Conservation (phyloP, 2,329 filamentous ascomycete species). For the Peltaster fructicola region DNA sequence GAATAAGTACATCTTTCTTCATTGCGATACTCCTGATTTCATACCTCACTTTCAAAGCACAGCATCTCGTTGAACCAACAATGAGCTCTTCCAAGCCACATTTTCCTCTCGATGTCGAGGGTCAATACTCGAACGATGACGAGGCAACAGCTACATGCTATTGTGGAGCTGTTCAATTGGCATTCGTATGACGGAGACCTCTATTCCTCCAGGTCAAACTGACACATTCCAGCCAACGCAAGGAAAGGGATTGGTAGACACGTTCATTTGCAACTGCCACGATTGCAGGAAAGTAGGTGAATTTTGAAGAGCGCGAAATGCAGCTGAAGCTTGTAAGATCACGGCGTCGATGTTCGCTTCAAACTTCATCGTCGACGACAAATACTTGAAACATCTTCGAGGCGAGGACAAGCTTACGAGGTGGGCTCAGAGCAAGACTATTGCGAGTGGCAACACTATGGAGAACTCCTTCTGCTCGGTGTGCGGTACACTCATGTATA, state of each 20-base stretch:
- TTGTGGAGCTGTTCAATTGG: constrained; percentile 38
- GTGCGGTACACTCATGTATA: constrained; percentile 45
- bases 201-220: constrained; percentile 1
- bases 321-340: constrained; percentile 42
- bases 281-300: constrained; percentile 31
- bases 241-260: constrained; percentile 28
- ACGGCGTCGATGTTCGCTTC: constrained; percentile 45
- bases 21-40: too few species aligned
- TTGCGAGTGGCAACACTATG: constrained; percentile 34
- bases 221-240: constrained; percentile 23
- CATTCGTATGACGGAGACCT: constrained; percentile 26
- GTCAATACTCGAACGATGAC: too few species aligned
- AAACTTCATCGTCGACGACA: constrained; percentile 35
- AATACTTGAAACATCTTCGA: constrained; percentile 25
- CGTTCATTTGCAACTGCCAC: constrained; percentile 41
- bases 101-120: too few species aligned
- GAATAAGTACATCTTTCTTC: too few species aligned
- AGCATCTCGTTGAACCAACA: too few species aligned
- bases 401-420: constrained; percentile 33
- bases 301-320: constrained; percentile 1
- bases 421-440: constrained; percentile 31
- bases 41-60: too few species aligned
- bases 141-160: constrained; percentile 43
- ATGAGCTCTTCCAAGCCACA: too few species aligned
- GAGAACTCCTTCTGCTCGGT: constrained; percentile 43